Conservation (phyloP, 306 rosid genomes). For the Alnus glutinosa region DNA sequence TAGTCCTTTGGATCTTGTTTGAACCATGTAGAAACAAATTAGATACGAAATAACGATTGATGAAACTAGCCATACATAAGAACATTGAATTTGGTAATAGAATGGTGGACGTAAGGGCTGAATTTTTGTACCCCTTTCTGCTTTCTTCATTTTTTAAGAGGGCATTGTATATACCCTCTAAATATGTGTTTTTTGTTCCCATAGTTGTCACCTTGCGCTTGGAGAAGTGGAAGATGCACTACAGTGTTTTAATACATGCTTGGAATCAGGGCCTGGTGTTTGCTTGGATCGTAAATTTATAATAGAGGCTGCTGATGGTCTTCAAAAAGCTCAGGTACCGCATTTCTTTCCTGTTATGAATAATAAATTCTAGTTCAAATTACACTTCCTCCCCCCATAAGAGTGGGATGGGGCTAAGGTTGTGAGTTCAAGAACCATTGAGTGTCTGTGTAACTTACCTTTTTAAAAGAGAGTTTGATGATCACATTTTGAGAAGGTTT, state of each 20-base stretch:
- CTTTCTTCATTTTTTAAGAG: background rate
- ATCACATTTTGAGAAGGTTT: background rate
- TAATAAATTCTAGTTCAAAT: background rate
- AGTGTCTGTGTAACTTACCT: background rate
- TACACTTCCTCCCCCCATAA: background rate
- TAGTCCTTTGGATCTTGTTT: background rate
- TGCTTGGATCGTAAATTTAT: slow-evolving; percentile 85
- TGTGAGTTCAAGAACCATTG: background rate
- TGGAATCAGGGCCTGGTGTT: slow-evolving; percentile 57
- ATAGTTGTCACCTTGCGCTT: slow-evolving; percentile 84
- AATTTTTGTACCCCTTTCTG: background rate
- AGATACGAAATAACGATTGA: background rate
- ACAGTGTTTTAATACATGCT: slow-evolving; percentile 55
- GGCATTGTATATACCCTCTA: background rate
- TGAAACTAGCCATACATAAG: background rate
- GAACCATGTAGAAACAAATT: background rate
- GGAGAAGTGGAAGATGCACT: slow-evolving; percentile 74
- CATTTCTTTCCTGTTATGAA: slow-evolving; percentile 31
- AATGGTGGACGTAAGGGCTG: background rate
- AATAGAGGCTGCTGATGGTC: slow-evolving; percentile 85
- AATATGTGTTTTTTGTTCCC: slow-evolving; percentile 26
- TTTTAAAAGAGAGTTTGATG: background rate
- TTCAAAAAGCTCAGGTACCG: slow-evolving; percentile 81
- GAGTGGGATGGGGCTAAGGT: background rate
- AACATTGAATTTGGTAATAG: background rate